Evolutionary conservation across 768 basidiomycete genomes (phyloP).

Genomic region (Suillus subalutaceus): DNA sequence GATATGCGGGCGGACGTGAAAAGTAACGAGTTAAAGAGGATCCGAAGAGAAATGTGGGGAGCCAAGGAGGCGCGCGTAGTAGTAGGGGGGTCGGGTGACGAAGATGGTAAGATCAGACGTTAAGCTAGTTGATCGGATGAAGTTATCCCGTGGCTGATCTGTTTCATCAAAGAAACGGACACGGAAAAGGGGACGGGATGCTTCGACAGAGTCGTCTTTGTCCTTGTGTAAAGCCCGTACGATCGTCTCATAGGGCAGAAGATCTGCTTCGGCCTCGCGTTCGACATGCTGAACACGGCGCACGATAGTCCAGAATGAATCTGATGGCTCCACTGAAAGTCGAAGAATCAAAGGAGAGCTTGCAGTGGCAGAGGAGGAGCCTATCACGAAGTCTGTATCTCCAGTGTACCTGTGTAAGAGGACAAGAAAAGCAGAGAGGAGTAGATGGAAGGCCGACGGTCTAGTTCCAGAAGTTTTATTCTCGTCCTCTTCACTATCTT

Average conservation of each 20-base stretch:
- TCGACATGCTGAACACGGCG: constrained; percentile 84
- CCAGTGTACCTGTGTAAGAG: constrained; percentile 94
- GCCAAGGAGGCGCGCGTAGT: constrained; percentile 72
- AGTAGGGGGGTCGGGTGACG: constrained; percentile 71
- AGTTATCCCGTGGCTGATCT: constrained; percentile 69
- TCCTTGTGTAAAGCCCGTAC: constrained; percentile 67
- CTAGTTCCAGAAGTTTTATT: constrained; percentile 38
- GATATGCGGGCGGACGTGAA: constrained; percentile 81
- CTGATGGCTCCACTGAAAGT: constrained; percentile 77
- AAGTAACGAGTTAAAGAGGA: constrained; percentile 93
- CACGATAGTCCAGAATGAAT: constrained; percentile 89
- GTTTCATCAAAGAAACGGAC: constrained; percentile 98
- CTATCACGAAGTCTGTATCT: constrained; percentile 92
- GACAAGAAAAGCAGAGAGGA: constrained; percentile 90
- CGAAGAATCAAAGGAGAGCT: constrained; percentile 84
- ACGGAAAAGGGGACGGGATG: constrained; percentile 72
- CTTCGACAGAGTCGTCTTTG: constrained; percentile 60
- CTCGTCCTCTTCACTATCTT: constrained; percentile 52
- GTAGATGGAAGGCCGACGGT: constrained; percentile 88
- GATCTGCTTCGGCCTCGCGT: constrained; percentile 79
- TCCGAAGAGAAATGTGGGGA: constrained; percentile 75
- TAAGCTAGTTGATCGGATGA: constrained; percentile 77
- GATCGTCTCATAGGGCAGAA: constrained; percentile 79
- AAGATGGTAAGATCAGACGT: constrained; percentile 95
- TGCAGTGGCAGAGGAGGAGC: constrained; percentile 77